A percentile compares a stretch with the other conserved stretches of the same genome.
Evolutionary conservation across 2,329 filamentous ascomycete species (phyloP).

Genomic region (Hypoxylon sp.): DNA sequence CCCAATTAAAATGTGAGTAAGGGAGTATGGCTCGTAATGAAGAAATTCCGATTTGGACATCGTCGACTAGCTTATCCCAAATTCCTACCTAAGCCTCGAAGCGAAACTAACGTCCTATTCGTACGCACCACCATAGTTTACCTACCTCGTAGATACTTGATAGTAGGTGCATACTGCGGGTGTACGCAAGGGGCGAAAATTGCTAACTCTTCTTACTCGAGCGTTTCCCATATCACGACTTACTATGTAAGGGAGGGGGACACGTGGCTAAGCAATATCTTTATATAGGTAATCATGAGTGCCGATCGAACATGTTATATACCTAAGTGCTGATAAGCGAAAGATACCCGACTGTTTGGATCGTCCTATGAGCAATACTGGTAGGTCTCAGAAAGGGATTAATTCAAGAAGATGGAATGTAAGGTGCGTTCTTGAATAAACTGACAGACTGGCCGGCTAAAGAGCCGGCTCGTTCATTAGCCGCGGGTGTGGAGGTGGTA

Average conservation of each 20-base stretch:
- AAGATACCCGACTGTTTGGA: conserved; percentile 18
- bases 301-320: conserved; percentile 8
- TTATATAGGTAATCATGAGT: background rate
- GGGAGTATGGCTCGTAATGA: conserved; percentile 16
- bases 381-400: conserved; percentile 4
- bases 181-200: conserved; percentile 8
- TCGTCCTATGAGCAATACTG: background rate
- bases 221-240: conserved; percentile 9
- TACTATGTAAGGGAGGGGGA: conserved; percentile 4
- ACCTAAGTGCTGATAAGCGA: conserved; percentile 11
- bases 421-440: conserved; percentile 1
- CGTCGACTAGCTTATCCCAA: background rate
- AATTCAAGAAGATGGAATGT: background rate
- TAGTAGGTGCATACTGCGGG: too few relatives aligned
- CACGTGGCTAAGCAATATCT: conserved; percentile 19
- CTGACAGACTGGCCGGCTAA: background rate
- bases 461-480: conserved; percentile 30
- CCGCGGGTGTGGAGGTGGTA: conserved; percentile 18
- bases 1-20: conserved; percentile 12
- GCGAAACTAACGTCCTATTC: background rate
- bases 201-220: conserved; percentile 5
- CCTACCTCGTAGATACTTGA: too few relatives aligned
- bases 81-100: conserved; percentile 2
- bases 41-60: conserved; percentile 3
- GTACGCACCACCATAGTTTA: background rate